A percentile compares a stretch with the other conserved stretches of the same genome.
phyloP scores from a whole-genome alignment of 2,329 filamentous ascomycete species.

The Coniochaeta prunicola region DNA sequence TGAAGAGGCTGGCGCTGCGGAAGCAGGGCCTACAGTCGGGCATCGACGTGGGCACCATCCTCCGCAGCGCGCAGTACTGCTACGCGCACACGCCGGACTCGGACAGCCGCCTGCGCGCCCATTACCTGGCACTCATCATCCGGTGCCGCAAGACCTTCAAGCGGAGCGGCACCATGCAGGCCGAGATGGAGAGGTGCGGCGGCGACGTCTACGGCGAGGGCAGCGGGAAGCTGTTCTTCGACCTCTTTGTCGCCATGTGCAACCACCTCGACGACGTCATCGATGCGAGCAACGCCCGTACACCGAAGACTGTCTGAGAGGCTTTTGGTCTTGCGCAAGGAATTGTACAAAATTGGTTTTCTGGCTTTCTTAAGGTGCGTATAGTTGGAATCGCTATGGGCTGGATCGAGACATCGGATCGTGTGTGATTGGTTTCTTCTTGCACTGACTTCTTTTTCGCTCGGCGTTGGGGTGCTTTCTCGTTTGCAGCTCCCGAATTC shows the following conservation, averaged over 20 bases:
- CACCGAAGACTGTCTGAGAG: conserved; percentile 49
- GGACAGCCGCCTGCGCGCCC: conserved; percentile 87
- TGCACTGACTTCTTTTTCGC: conserved; percentile 12
- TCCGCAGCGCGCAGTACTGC: conserved; percentile 88
- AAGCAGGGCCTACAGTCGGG: conserved; percentile 93
- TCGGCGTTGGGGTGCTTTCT: conserved; percentile 23
- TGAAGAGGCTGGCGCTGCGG: conserved; percentile 83
- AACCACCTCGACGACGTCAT: conserved; percentile 96
- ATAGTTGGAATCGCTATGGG: conserved; percentile 7
- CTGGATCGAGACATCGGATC: conserved; percentile 6
- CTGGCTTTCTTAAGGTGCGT: conserved; percentile 13
- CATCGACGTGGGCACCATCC: conserved; percentile 85
- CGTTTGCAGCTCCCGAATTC: conserved; percentile 27
- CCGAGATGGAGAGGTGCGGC: conserved; percentile 85
- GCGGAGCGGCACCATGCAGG: conserved; percentile 96
- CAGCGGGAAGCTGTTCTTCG: conserved; percentile 82
- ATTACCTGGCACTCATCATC: conserved; percentile 96
- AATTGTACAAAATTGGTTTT: conserved; percentile 14
- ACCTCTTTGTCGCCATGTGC: conserved; percentile 96
- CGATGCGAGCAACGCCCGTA: conserved; percentile 67
- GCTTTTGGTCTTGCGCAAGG: conserved; percentile 9
- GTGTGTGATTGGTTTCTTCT: conserved; percentile 8
- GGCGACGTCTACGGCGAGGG: conserved; percentile 32
- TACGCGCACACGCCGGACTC: conserved; percentile 92
- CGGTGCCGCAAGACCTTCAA: conserved; percentile 96